Evolutionary conservation across 495 filamentous ascomycete genomes (phyloP).

Genomic region (Penicillium canescens): DNA sequence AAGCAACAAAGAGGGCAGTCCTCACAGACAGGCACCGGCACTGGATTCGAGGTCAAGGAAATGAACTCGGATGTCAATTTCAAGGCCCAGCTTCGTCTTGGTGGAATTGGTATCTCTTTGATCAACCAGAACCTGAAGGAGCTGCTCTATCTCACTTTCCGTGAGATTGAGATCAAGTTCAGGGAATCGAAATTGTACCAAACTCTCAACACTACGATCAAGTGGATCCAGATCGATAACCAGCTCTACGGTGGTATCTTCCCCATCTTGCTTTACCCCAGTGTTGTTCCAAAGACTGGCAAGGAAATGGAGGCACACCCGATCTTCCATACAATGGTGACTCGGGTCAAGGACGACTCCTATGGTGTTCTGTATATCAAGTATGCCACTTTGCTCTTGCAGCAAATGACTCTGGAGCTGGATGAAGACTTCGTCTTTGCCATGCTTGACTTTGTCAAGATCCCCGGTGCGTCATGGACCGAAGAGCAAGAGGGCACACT

Average conservation of each 20-base stretch:
- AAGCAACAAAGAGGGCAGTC: constrained; percentile 67
- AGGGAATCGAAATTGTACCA: constrained; percentile 91
- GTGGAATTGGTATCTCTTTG: constrained; percentile 90
- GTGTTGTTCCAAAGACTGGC: constrained; percentile 97
- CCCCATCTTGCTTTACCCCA: constrained; percentile 94
- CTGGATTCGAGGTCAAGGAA: constrained; percentile 91
- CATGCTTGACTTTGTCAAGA: constrained; percentile 90
- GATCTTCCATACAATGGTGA: constrained; percentile 87
- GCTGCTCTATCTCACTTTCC: constrained; percentile 89
- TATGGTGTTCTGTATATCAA: constrained; percentile 99
- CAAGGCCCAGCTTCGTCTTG: constrained; percentile 80
- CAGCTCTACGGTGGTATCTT: constrained; percentile 98
- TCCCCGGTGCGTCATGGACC: constrained; percentile 90
- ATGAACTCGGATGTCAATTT: constrained; percentile 84
- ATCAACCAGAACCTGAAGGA: constrained; percentile 92
- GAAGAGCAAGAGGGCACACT: constrained; percentile 79
- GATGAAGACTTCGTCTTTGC: constrained; percentile 98
- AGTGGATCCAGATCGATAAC: constrained; percentile 99
- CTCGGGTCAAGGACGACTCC: constrained; percentile 94
- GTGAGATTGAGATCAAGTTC: constrained; percentile 88
- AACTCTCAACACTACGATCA: constrained; percentile 83
- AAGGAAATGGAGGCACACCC: constrained; percentile 97
- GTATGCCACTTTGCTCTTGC: constrained; percentile 88
- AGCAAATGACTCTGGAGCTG: constrained; percentile 97
- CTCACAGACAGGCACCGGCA: constrained; percentile 58